phyloP scores from a whole-genome alignment of 75 land plant species.

The Cryptomeria japonica region DNA sequence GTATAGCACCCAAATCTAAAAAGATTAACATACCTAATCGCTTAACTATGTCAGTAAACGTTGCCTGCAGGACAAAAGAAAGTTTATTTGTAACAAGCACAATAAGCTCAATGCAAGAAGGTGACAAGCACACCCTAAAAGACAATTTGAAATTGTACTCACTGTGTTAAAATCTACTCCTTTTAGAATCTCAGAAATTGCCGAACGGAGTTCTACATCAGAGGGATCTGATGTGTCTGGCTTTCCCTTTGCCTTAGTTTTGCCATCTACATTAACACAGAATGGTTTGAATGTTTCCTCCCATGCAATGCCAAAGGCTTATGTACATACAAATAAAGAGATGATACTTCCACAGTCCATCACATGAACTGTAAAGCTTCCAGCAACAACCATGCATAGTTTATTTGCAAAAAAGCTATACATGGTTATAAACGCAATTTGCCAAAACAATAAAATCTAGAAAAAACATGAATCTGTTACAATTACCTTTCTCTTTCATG shows the following conservation, averaged over 20 bases:
- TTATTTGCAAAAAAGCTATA: too few species aligned
- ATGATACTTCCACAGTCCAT: too few species aligned
- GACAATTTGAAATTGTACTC: conserved; percentile 6
- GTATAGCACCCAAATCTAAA: background rate
- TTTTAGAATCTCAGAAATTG: conserved; percentile 77
- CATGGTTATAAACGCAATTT: background rate
- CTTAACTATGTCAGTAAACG: conserved; percentile 67
- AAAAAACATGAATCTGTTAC: conserved; percentile 17
- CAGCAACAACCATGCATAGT: too few species aligned
- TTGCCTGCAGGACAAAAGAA: conserved; percentile 48
- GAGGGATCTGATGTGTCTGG: conserved; percentile 34
- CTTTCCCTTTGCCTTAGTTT: conserved; percentile 33
- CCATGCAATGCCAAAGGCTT: background rate
- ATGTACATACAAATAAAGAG: background rate
- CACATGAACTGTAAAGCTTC: too few species aligned
- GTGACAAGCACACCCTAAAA: background rate
- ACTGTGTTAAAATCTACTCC: conserved; percentile 91
- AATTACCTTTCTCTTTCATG: conserved; percentile 16
- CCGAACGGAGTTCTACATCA: conserved; percentile 62
- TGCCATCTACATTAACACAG: conserved; percentile 35
- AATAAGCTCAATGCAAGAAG: background rate
- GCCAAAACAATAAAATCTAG: background rate
- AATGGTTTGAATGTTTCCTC: background rate
- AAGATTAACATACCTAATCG: conserved; percentile 43
- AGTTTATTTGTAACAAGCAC: background rate